Evolutionary conservation across 2,329 filamentous ascomycete genomes (phyloP), one percentile per base, ranked within the genome.

Genomic region (Tympanopsis confertula): DNA sequence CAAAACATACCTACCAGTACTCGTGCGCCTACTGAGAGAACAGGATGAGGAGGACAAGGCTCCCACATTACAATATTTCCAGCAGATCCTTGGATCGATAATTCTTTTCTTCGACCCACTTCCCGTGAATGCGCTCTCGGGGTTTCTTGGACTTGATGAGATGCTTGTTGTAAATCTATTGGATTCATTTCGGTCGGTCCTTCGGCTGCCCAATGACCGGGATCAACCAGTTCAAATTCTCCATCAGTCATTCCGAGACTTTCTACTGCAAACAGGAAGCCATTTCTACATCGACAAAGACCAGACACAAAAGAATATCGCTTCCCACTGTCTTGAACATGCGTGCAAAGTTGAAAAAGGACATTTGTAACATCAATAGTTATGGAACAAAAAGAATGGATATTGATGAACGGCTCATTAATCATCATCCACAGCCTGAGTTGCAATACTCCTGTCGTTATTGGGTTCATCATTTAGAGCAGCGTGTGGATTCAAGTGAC

Each of bases 211-310:
- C n/a, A n/a, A 28, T 28, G 24, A 28, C 24, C 10, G n/a, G 10
- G n/a, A 10, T 10, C 19, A 3, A 13, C 36, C 20, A 13, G 35
- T 42, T 20, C 35, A 30, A 18, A 35, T 26, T 10, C 35, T 45
- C 20, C 37, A 45, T 35, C 39, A 43, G 14, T 45, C 39, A 17
- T 45, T 45, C 35, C 17, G 19, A n/a, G 39, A 45, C 26, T 45
- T 41, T 38, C 36, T 45, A 18, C 14, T 41, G 22, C 24, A 26
- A 37, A 44, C 24, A 14, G 13, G 22, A 39, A 15, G 18, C 39
- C 30, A 41, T 38, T 51, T 57, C 44, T 47, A 49, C 46, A 45
- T 56, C 38, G 42, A 62, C 35, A 47, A 57, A 43, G 50, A 46
- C 39, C 40, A 5, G 17, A 20, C 10, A 38, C 22, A 30, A 35